Evolutionary conservation across 202 grass and related monocot species (phyloP), one percentile per base, ranked within the genome.

Genomic region (Musa balbisiana): DNA sequence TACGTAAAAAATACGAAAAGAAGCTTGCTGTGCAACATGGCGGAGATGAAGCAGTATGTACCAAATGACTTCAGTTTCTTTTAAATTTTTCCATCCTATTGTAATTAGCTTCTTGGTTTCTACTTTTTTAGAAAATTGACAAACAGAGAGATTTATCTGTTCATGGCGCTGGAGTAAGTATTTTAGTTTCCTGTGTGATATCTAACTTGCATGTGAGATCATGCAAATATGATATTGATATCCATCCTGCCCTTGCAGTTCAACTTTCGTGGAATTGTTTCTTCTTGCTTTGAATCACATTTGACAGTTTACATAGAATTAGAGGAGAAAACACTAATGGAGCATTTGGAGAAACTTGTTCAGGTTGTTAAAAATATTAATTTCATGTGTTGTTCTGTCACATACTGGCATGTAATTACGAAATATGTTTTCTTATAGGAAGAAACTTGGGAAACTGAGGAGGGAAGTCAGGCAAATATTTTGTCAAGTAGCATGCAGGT

Each of bases 371-470:
- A 68, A 52, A 64, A 19, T 1, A 64, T 77, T 25, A 67, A 78
- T 54, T 67, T 22, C 55, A 75, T 71, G 53, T 82, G 26, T 70
- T 25, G 1, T 66, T 6, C 65, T 90, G 16, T 67, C 74, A 49
- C 68, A 56, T 55, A 15, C 22, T 54, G 60, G 33, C 33, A 43
- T 82, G 71, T 80, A 77, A 14, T 63, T 78, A 72, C 23, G 74
- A 52, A 81, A 76, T 29, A 64, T 79, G 72, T 60, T 86, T 85
- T 78, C 49, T 75, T 58, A 10, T 76, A 99, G 95, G 95, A 99
- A 88, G 95, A 99, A 87, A 95, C 89, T 83, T 99, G 95, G 95
- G 95, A 99, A 86, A 99, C 74, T 62, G 95, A 99, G 62, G 95
- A 99, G 81, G 95, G 95, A 80, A 95, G 95, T 74, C 95, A 99